Base-by-base conservation (phyloP, 179 eudicot species). In the Pouteria campechiana region DNA sequence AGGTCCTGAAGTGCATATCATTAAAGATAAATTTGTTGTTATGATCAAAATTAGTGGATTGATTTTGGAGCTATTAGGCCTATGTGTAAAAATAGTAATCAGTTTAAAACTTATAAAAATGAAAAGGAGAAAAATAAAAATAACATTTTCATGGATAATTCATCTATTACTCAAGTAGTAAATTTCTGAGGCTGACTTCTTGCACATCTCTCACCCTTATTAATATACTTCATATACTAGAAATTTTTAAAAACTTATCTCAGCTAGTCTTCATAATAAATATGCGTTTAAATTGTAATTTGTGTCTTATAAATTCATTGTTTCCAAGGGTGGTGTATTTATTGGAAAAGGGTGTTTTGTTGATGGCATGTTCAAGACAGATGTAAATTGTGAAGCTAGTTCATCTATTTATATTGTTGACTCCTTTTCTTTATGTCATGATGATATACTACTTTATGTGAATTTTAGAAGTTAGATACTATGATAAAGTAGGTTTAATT, bases 391-490 rank as follows among this genome's bases (percentile, higher is more conserved):
- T n/a, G 22, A 38, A 19, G 22, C 11, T 1, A 46, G 6, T 18
- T 1, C 4, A 18, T 46, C 38, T 19, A 21, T 1, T 20, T 19
- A 21, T 3, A 12, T 46, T 32, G 6, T 20, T 31, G 50, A 46
- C 7, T 30, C n/a, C n/a, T n/a, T n/a, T n/a, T n/a, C n/a, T n/a
- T n/a, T n/a, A n/a, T 10, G 5, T 37, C 41, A 14, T 3, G 7
- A n/a, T n/a, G n/a, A n/a, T n/a, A n/a, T n/a, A n/a, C n/a, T n/a
- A n/a, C n/a, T n/a, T n/a, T 22, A 37, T 13, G 41, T 37, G 3
- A 37, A 37, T 37, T 37, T 37, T 37, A 37, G 18, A 37, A 37
- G n/a, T n/a, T n/a, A n/a, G n/a, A n/a, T n/a, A n/a, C n/a, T n/a
- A n/a, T n/a, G n/a, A n/a, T n/a, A n/a, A n/a, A n/a, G n/a, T n/a